Evolutionary conservation across 2,329 filamentous ascomycete species (phyloP), one percentile per base, ranked within the genome.

Genomic region (Colletotrichum brevisporum): DNA sequence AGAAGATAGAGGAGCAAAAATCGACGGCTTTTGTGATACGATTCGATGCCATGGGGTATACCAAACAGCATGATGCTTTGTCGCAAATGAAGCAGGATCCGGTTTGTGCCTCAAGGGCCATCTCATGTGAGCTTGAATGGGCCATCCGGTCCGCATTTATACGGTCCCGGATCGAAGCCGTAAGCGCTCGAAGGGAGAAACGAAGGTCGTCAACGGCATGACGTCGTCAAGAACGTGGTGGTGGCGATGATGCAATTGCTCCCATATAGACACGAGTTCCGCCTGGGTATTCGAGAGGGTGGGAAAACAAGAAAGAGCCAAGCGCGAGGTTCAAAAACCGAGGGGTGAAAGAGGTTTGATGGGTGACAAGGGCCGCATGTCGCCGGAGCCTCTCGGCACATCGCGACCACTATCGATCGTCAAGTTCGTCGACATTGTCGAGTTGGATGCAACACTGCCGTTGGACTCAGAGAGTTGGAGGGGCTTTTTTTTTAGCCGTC

Each of bases 321-420:
- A 60, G 47, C 31, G 61, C 52, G 52, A 18, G 41, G 52, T 72
- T 78, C 78, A 88, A 72, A 91, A 87, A 70, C 88, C 86, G 75
- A 90, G 81, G 13, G 89, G 89, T 43, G 89, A 91, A 54, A 91
- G 78, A 50, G 90, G 90, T 77, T 90, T 89, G 75, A 92, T 91
- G 5, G 90, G 90, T 68, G 90, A 91, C 43, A 92, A 77, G 3
- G 88, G 88, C 51, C 87, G 82, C 51, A 90, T 73, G 59, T 88
- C 85, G 31, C 79, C 79, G 1, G 78, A 78, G 47, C 77, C 75
- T 58, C 77, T 74, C 47, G 75, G 78, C 9, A 75, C 74, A 27
- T 83, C 80, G 48, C 76, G 78, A 24, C 84, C 81, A 68, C 81
- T 84, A 54, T 81, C 80, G 56, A 83, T 79, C n/a, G 83, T 84